Conservation (phyloP, 78 protist species). For the Dictyostelium citrinum region DNA sequence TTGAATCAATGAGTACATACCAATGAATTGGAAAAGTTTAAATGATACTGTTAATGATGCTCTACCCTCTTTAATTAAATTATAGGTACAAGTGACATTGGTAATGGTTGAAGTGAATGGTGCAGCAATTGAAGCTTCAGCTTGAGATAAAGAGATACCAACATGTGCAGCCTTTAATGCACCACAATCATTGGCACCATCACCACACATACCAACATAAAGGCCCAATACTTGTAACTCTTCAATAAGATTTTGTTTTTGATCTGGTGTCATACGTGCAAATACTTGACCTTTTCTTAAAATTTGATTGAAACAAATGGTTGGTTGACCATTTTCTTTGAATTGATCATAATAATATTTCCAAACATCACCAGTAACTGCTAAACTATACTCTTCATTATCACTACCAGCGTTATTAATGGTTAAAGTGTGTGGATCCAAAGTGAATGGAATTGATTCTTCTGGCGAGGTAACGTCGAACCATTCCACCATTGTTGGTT, state of each 20-base stretch:
- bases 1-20: conserved; percentile 97
- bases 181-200: conserved; percentile 99
- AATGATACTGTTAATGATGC: conserved; percentile 95
- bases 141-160: conserved; percentile 91
- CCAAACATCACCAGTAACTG: conserved; percentile 72
- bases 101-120: conserved; percentile 85
- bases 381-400: not conserved
- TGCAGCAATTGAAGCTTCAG: conserved; percentile 98
- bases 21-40: conserved; percentile 96
- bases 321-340: not conserved
- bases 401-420: not conserved
- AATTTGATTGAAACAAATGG: conserved; percentile 35
- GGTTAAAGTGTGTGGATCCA: conserved; percentile 4
- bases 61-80: conserved; percentile 90
- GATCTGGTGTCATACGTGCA: conserved; percentile 92
- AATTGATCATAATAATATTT: conserved; percentile 16
- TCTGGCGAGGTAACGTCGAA: not conserved
- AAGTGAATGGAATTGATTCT: conserved; percentile 4
- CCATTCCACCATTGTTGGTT: conserved; percentile 11
- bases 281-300: conserved; percentile 75
- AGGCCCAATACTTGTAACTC: conserved; percentile 70
- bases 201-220: conserved; percentile 99
- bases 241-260: conserved; percentile 81
- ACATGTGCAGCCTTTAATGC: conserved; percentile 98
- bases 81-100: conserved; percentile 44